Conservation (phyloP, 495 filamentous ascomycete species). For the Penicillium coprophilum region DNA sequence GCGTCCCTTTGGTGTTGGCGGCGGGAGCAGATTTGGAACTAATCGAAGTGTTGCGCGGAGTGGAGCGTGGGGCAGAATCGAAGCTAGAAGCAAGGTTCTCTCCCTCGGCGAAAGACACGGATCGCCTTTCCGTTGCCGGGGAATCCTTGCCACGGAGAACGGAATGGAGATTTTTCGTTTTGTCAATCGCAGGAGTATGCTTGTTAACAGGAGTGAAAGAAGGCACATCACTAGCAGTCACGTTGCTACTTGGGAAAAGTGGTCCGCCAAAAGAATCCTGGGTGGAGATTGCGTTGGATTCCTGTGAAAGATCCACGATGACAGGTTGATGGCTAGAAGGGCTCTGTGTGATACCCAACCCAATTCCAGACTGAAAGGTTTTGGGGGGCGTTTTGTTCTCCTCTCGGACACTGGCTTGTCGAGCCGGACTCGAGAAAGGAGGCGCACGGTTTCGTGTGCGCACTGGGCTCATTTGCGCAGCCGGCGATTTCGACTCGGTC, state of each 20-base stretch:
- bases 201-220: background rate
- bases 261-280: constrained; percentile 3
- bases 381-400: background rate
- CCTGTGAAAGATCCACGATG: background rate
- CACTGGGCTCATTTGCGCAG: constrained; percentile 1
- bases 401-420: constrained; percentile 19
- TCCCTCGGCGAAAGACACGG: constrained; percentile 30
- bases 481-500: background rate
- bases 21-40: background rate
- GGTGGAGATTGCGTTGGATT: constrained; percentile 1
- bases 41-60: background rate
- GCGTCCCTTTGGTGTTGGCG: background rate
- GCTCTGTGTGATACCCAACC: constrained; percentile 34
- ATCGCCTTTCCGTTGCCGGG: constrained; percentile 23
- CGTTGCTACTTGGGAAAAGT: constrained; percentile 1
- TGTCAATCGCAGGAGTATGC: constrained; percentile 12
- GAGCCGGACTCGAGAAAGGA: constrained; percentile 27
- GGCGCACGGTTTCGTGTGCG: constrained; percentile 20
- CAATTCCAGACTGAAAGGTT: constrained; percentile 17
- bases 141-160: constrained; percentile 28
- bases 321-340: constrained; percentile 20
- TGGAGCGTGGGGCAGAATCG: constrained; percentile 10
- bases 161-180: constrained; percentile 20
- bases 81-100: constrained; percentile 14
- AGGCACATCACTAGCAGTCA: background rate